Conservation (phyloP, 495 filamentous ascomycete species). For the Aspergillus kassunensis region DNA sequence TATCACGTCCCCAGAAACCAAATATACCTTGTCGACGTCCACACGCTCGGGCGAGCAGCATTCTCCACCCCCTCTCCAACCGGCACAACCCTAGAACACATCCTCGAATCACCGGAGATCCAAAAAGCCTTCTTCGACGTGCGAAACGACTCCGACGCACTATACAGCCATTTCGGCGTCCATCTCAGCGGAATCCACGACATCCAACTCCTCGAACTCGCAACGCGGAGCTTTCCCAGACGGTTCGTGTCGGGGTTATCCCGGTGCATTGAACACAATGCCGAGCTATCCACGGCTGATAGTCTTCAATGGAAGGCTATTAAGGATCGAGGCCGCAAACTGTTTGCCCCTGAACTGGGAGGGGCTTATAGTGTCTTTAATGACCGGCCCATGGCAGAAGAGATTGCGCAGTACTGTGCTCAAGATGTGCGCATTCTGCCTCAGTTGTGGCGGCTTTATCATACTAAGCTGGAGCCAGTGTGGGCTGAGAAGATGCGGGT, state of each 20-base stretch:
- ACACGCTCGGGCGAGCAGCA: background rate
- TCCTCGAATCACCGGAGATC: constrained; percentile 40
- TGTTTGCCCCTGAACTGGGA: background rate
- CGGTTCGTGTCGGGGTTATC: constrained; percentile 19
- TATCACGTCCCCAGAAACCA: background rate
- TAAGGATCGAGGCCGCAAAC: background rate
- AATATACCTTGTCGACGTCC: background rate
- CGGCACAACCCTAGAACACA: constrained; percentile 35
- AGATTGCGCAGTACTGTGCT: background rate
- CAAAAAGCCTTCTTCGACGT: constrained; percentile 36
- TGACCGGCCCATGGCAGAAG: background rate
- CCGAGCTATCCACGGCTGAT: background rate
- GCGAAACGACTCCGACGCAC: constrained; percentile 50
- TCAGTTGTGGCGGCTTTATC: too few species aligned
- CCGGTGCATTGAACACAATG: background rate
- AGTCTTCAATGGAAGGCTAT: background rate
- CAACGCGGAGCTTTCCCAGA: constrained; percentile 25
- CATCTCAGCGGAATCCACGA: constrained; percentile 41
- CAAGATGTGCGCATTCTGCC: background rate
- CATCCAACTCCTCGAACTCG: constrained; percentile 55
- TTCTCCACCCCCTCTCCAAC: background rate
- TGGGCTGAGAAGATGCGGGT: too few species aligned
- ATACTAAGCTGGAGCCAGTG: too few species aligned
- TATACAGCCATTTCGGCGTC: constrained; percentile 42
- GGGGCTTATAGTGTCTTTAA: background rate